Percentiles rank a stretch among this genome's conserved stretches.
Conservation (phyloP, 805 yeast species). For the Torulaspora quercuum region DNA sequence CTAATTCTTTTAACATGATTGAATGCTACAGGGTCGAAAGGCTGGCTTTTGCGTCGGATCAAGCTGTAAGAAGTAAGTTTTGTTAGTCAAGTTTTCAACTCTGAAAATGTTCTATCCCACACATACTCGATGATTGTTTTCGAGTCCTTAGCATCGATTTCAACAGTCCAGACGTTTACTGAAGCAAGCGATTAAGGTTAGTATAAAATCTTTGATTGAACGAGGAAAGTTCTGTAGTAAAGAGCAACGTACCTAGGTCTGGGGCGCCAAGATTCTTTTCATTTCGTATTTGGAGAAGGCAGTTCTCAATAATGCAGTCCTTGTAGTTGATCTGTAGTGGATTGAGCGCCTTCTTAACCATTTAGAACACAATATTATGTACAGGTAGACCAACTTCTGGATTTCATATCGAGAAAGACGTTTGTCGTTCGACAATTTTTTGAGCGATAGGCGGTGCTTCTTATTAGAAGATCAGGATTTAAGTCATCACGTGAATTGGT, state of each 20-base stretch:
- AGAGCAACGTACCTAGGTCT: slow-evolving; percentile 25
- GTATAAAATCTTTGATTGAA: slow-evolving; percentile 4
- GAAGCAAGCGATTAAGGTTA: slow-evolving; percentile 2
- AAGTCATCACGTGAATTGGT: too few relatives aligned
- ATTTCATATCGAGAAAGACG: too few relatives aligned
- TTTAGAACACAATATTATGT: slow-evolving; percentile 8
- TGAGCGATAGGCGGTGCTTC: too few relatives aligned
- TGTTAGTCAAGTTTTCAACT: slow-evolving; percentile 5
- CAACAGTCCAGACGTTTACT: slow-evolving; percentile 48
- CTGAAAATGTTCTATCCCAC: too few relatives aligned
- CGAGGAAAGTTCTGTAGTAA: not conserved
- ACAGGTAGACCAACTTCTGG: not conserved
- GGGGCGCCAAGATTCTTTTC: slow-evolving; percentile 23
- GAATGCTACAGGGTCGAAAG: slow-evolving; percentile 29
- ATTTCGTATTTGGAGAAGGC: slow-evolving; percentile 45
- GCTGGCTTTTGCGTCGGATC: slow-evolving; percentile 28
- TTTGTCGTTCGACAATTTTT: too few relatives aligned
- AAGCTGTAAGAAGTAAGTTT: slow-evolving; percentile 15
- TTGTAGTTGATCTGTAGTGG: slow-evolving; percentile 43
- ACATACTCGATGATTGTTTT: slow-evolving; percentile 27
- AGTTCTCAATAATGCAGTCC: slow-evolving; percentile 44
- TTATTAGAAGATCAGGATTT: too few relatives aligned
- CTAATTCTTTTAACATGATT: slow-evolving; percentile 53
- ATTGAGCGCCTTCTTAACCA: slow-evolving; percentile 40
- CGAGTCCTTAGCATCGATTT: slow-evolving; percentile 40